A percentile compares a stretch with the other conserved stretches of the same genome.
phyloP scores from a whole-genome alignment of 768 basidiomycete genomes.

The Mycena kentingensis region DNA sequence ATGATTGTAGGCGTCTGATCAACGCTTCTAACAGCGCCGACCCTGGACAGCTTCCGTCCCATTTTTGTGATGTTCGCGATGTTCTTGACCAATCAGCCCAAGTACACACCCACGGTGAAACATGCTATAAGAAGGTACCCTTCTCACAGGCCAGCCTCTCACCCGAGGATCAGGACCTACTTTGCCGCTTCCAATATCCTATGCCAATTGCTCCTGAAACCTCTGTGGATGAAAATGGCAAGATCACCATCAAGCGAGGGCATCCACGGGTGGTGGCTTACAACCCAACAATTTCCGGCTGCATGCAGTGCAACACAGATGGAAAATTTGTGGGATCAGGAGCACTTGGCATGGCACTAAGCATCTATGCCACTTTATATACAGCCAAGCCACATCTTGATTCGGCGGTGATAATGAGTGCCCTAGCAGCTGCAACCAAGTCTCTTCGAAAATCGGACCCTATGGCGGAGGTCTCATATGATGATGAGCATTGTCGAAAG shows the following conservation, averaged over 20 bases:
- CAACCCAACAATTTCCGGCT: slow-evolving; percentile 7
- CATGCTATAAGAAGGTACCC: slow-evolving; percentile 13
- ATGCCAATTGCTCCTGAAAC: not conserved
- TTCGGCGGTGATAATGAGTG: slow-evolving; percentile 17
- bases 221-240: slow-evolving; percentile 20
- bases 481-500: slow-evolving; percentile 4
- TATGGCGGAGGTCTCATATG: not conserved
- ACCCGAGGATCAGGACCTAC: slow-evolving; percentile 8
- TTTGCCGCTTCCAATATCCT: slow-evolving; percentile 17
- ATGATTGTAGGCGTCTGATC: no score
- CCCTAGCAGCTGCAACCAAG: slow-evolving; percentile 12
- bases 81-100: not conserved
- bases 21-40: no score
- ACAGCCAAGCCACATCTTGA: slow-evolving; percentile 11
- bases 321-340: slow-evolving; percentile 19
- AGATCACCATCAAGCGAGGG: slow-evolving; percentile 6
- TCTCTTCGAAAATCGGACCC: not conserved
- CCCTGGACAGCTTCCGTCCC: no score
- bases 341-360: slow-evolving; percentile 6
- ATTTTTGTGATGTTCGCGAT: no score
- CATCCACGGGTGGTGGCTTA: slow-evolving; percentile 10
- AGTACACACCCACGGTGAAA: slow-evolving; percentile 4
- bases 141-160: not conserved
- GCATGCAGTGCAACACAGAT: slow-evolving; percentile 20
- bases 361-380: slow-evolving; percentile 12